Evolutionary conservation across 2,329 filamentous ascomycete genomes (phyloP), one percentile per base, ranked within the genome.

Genomic region (Talaromyces sp.): DNA sequence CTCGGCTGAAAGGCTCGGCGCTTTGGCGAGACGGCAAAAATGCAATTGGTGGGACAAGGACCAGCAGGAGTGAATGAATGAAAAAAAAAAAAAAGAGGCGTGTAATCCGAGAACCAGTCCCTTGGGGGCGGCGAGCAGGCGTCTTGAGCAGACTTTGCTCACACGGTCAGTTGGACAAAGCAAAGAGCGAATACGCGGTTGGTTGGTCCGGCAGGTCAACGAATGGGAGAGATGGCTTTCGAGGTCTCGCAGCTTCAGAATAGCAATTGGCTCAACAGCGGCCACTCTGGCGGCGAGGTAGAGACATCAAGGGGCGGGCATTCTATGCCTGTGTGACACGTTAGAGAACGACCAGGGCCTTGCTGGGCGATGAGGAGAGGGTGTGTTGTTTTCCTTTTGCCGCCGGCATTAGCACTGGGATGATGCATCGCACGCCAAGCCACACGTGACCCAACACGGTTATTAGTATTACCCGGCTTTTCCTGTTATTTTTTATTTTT

Each of bases 211-310:
- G 30, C 10, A 28, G 55, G 47, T 44, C 60, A 61, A 58, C 28
- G 60, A 61, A 61, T 58, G 60, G 55, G 54, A 57, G 60, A 61
- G 60, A 61, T 54, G 42, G 53, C 54, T 31, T 47, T 51, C 59
- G 44, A 57, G 60, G 60, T 58, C 60, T 61, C 59, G 44, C 27
- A 44, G 40, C 31, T 47, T 5, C 16, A 28, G 55, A 23, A 50
- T 18, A 54, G 51, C 33, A 31, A 54, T 23, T 55, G 50, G 50
- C 50, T 53, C 50, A 53, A 10, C 42, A 53, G 57, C 18, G 42
- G 40, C 44, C 30, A 61, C 16, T 36, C 33, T 28, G 33, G 36
- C 55, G 18, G 36, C 33, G 33, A 36, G 23, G 5, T 18, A 47
- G 28, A 30, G 36, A 42, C 28, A 57, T 57, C 54, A 5, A 47